phyloP scores from a whole-genome alignment of 2,329 filamentous ascomycete species.

The Colletotrichum magnum region DNA sequence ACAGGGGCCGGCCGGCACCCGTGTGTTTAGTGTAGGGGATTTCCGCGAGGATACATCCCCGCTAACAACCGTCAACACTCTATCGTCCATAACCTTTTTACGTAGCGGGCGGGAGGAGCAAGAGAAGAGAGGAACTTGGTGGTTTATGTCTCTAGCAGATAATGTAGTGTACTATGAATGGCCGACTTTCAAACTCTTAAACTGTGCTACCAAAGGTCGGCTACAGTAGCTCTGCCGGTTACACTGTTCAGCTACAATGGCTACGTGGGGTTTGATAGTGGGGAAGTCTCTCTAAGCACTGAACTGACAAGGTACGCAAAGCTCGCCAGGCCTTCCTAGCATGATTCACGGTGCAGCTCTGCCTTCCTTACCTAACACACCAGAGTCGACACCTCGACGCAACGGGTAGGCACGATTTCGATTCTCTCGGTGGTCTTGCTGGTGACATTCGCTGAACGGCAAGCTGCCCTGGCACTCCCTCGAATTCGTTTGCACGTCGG shows the following conservation, averaged over 20 bases:
- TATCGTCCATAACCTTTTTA: too few relatives aligned
- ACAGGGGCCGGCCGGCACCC: neutral
- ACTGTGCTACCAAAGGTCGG: too few relatives aligned
- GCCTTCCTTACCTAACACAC: slow-evolving; percentile 8
- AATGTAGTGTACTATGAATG: too few relatives aligned
- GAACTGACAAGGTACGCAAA: neutral
- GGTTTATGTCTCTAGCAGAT: too few relatives aligned
- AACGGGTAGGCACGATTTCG: slow-evolving; percentile 18
- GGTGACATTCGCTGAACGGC: neutral
- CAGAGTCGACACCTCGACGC: slow-evolving; percentile 18
- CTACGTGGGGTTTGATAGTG: neutral
- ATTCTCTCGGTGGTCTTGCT: slow-evolving; percentile 3
- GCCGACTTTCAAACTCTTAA: too few relatives aligned
- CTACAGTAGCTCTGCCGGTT: too few relatives aligned
- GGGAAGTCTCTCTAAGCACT: slow-evolving; percentile 13
- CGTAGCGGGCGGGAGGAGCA: too few relatives aligned
- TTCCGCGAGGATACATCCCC: neutral
- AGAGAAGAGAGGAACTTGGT: too few relatives aligned
- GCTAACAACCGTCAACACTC: neutral
- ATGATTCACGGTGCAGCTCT: slow-evolving; percentile 10
- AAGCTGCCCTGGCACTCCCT: too few relatives aligned
- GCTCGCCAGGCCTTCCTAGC: slow-evolving; percentile 29
- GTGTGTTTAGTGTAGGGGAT: neutral
- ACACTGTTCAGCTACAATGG: too few relatives aligned
- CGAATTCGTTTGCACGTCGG: too few relatives aligned